phyloP scores from a whole-genome alignment of 164 flowering plant genomes.

The Vitis labrusca region DNA sequence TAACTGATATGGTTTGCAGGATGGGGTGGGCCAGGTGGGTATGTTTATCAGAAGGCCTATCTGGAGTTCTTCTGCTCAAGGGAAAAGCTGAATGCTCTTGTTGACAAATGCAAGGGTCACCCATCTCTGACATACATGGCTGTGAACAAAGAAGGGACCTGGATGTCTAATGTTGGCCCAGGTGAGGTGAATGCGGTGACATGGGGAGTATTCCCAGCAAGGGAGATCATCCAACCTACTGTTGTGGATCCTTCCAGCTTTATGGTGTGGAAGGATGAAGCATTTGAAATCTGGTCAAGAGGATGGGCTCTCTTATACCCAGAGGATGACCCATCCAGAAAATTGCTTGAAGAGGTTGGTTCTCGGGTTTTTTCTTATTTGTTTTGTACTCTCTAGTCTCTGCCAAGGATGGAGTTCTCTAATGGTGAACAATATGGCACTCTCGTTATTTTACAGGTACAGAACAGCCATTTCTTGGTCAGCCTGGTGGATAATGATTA shows the following conservation, averaged over 20 bases:
- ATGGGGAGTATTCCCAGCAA: constrained; percentile 95
- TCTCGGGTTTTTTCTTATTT: too few relatives aligned
- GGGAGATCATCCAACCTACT: constrained; percentile 91
- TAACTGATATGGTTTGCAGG: constrained; percentile 35
- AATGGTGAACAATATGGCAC: background rate
- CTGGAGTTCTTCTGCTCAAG: constrained; percentile 84
- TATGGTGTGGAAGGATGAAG: constrained; percentile 93
- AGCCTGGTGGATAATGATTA: constrained; percentile 91
- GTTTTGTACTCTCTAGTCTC: too few relatives aligned
- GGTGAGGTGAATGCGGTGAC: constrained; percentile 82
- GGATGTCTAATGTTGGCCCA: constrained; percentile 48
- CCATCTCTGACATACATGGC: constrained; percentile 78
- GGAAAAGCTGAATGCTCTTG: constrained; percentile 58
- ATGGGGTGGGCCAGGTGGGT: constrained; percentile 94
- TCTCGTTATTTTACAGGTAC: constrained; percentile 48
- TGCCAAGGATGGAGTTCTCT: background rate
- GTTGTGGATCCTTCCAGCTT: constrained; percentile 91
- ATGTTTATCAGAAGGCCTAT: constrained; percentile 93
- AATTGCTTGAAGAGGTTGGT: constrained; percentile 67
- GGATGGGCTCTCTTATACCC: constrained; percentile 74
- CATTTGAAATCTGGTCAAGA: constrained; percentile 87
- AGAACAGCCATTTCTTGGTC: constrained; percentile 72
- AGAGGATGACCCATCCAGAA: constrained; percentile 69
- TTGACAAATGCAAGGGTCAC: constrained; percentile 66
- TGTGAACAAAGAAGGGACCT: constrained; percentile 62